Evolutionary conservation across 371 early-diverging fungal genomes (phyloP).

Genomic region (Parasitella parasitica): DNA sequence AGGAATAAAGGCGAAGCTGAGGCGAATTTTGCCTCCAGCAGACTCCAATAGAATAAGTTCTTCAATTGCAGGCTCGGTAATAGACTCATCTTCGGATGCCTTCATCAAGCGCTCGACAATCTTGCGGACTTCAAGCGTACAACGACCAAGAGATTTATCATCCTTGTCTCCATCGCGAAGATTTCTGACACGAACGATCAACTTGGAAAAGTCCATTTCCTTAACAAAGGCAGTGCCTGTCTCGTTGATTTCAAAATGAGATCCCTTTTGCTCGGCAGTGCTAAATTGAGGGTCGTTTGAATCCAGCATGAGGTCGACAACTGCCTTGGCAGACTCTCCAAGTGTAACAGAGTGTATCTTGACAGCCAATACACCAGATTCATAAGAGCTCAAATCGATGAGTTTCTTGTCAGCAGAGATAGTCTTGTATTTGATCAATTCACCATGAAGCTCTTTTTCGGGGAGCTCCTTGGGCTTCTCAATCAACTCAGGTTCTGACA

Average conservation of each 20-base stretch:
- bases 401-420: conserved; percentile 28
- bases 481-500: conserved; percentile 31
- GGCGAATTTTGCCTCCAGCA: conserved; percentile 28
- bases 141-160: conserved; percentile 26
- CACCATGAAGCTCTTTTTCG: conserved; percentile 48
- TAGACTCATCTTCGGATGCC: conserved; percentile 13
- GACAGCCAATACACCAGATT: conserved; percentile 49
- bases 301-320: conserved; percentile 42
- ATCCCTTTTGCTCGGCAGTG: conserved; percentile 42
- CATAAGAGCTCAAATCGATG: conserved; percentile 39
- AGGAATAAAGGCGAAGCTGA: conserved; percentile 43
- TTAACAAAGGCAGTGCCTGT: conserved; percentile 49
- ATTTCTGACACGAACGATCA: conserved; percentile 35
- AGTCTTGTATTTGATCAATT: conserved; percentile 33
- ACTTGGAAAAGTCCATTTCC: conserved; percentile 49
- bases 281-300: conserved; percentile 45
- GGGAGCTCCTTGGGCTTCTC: conserved; percentile 33
- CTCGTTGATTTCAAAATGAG: conserved; percentile 37
- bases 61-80: conserved; percentile 15
- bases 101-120: conserved; percentile 24
- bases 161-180: conserved; percentile 35
- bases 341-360: conserved; percentile 36
- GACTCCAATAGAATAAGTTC: conserved; percentile 32
- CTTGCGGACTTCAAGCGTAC: conserved; percentile 25
- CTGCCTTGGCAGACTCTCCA: conserved; percentile 19